Conservation (phyloP, 225 moss, liverwort and hornwort genomes). For the Marchantia polymorpha region DNA sequence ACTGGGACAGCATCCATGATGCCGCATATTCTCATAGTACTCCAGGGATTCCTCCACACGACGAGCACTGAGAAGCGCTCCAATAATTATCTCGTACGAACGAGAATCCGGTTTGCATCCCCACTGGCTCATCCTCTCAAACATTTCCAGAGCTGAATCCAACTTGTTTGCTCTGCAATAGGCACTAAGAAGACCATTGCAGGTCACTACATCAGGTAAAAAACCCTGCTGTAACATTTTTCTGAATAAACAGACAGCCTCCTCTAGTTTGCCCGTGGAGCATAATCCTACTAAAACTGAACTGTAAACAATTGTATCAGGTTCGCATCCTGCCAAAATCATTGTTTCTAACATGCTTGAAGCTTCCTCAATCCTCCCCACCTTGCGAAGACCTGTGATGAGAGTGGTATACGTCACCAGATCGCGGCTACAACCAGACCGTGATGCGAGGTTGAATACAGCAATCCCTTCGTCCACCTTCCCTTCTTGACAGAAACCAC, state of each 20-base stretch:
- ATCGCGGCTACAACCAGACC: slow-evolving; percentile 32
- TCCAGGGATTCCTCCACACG: slow-evolving; percentile 30
- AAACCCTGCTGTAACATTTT: slow-evolving; percentile 69
- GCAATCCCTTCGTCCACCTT: slow-evolving; percentile 32
- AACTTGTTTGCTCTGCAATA: slow-evolving; percentile 54
- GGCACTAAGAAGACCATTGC: slow-evolving; percentile 55
- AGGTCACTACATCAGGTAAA: slow-evolving; percentile 55
- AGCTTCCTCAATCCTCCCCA: slow-evolving; percentile 57
- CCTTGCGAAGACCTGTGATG: slow-evolving; percentile 53
- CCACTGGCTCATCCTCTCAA: slow-evolving; percentile 56
- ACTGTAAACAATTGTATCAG: slow-evolving; percentile 64
- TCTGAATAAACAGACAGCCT: slow-evolving; percentile 55
- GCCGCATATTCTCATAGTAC: slow-evolving; percentile 26
- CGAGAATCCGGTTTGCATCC: slow-evolving; percentile 17
- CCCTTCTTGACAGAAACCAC: slow-evolving; percentile 43
- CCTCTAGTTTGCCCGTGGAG: slow-evolving; percentile 55
- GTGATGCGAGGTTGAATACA: slow-evolving; percentile 22
- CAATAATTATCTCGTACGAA: slow-evolving; percentile 28
- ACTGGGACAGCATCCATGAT: slow-evolving; percentile 9
- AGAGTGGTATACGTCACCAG: slow-evolving; percentile 36
- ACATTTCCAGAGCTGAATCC: slow-evolving; percentile 42
- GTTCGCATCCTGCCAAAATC: slow-evolving; percentile 49
- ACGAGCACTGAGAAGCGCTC: slow-evolving; percentile 25
- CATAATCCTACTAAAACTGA: slow-evolving; percentile 60
- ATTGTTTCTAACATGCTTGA: slow-evolving; percentile 53